phyloP scores from a whole-genome alignment of 176 grass and related monocot genomes.

The Canna indica region DNA sequence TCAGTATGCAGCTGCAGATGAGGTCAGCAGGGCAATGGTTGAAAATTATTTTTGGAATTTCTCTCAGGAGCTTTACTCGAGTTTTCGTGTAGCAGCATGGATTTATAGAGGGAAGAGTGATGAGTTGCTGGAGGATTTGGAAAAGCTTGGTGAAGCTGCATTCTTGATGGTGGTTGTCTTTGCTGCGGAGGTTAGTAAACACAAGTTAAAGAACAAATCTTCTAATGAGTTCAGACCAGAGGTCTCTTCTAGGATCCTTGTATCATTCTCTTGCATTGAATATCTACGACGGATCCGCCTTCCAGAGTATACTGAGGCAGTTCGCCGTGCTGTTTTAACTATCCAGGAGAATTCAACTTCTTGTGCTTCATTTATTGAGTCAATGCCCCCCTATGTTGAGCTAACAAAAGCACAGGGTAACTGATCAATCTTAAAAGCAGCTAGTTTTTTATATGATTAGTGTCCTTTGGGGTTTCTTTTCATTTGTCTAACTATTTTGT shows the following conservation, averaged over 20 bases:
- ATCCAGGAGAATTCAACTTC: slow-evolving; percentile 51
- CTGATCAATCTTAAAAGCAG: neutral
- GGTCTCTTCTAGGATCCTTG: slow-evolving; percentile 64
- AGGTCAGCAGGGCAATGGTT: slow-evolving; percentile 30
- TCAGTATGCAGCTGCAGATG: slow-evolving; percentile 58
- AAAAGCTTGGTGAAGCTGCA: slow-evolving; percentile 69
- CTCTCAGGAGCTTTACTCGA: slow-evolving; percentile 44
- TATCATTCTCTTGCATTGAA: slow-evolving; percentile 79
- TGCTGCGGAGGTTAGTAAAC: slow-evolving; percentile 50
- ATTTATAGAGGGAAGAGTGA: slow-evolving; percentile 34
- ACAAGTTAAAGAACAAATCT: slow-evolving; percentile 47
- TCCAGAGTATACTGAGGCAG: slow-evolving; percentile 78
- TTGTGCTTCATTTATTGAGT: slow-evolving; percentile 42
- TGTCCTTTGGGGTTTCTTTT: neutral
- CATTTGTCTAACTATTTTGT: neutral
- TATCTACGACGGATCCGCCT: slow-evolving; percentile 64
- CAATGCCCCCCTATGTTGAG: slow-evolving; percentile 71
- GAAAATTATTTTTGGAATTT: slow-evolving; percentile 64
- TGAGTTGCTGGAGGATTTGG: slow-evolving; percentile 37
- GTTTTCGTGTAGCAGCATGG: slow-evolving; percentile 44
- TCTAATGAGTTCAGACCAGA: slow-evolving; percentile 28
- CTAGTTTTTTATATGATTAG: neutral
- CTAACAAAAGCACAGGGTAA: slow-evolving; percentile 66
- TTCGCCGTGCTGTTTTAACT: slow-evolving; percentile 45
- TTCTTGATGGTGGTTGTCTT: slow-evolving; percentile 88